Conservation (phyloP, 352 stramenopile genomes). For the Globisporangium iwayamae region DNA sequence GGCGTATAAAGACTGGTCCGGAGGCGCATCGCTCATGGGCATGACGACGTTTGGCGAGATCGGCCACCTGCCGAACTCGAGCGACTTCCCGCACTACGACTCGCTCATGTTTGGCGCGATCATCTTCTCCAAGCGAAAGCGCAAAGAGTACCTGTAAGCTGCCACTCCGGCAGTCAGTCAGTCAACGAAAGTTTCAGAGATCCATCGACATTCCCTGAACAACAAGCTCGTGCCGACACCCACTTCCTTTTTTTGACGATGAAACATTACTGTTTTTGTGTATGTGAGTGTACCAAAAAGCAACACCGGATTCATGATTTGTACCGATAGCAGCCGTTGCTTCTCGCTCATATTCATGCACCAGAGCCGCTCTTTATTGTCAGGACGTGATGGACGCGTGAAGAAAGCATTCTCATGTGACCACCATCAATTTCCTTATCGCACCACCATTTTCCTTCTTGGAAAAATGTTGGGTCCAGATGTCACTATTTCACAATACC, state of each 20-base stretch:
- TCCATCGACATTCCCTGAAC: neutral
- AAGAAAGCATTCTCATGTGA: neutral
- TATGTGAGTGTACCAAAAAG: neutral
- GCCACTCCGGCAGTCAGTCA: neutral
- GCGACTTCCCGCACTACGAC: slow-evolving; percentile 83
- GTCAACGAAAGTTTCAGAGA: neutral
- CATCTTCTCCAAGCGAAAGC: slow-evolving; percentile 84
- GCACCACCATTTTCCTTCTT: neutral
- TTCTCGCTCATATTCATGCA: neutral
- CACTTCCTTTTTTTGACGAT: slow-evolving; percentile 1
- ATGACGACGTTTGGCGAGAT: slow-evolving; percentile 89
- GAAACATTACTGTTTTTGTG: neutral
- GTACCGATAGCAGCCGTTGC: neutral
- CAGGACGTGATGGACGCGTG: neutral
- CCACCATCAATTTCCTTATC: too few species aligned
- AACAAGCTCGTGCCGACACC: neutral
- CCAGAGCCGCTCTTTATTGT: neutral
- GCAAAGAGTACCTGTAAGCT: slow-evolving; percentile 67
- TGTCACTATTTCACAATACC: neutral
- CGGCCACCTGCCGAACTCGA: slow-evolving; percentile 74
- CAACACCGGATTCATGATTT: neutral
- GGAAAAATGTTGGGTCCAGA: neutral
- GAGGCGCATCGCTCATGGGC: slow-evolving; percentile 75
- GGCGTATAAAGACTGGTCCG: slow-evolving; percentile 82
- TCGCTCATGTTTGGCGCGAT: slow-evolving; percentile 88